A percentile compares a stretch with the other conserved stretches of the same genome.
Evolutionary conservation across 441 rosid species (phyloP).

Genomic region (Eruca vesicaria): DNA sequence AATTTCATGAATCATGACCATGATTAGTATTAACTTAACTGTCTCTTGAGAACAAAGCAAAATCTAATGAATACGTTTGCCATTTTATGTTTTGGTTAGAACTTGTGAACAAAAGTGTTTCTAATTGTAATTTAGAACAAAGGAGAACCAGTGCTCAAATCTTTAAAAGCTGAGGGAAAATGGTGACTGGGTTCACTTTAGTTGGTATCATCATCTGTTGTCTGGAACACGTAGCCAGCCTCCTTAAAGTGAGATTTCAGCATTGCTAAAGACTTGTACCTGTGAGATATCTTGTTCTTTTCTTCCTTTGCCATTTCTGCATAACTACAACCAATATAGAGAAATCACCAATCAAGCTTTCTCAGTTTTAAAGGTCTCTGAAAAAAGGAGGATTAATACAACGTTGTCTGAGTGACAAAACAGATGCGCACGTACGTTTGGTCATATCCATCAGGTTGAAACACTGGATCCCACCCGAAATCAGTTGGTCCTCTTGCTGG

Average conservation of each 20-base stretch:
- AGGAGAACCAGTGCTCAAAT: constrained; percentile 1
- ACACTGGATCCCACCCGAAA: constrained; percentile 98
- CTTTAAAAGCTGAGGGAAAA: constrained; percentile 3
- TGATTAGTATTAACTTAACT: background rate
- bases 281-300: constrained; percentile 93
- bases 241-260: constrained; percentile 77
- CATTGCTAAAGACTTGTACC: constrained; percentile 68
- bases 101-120: background rate
- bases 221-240: constrained; percentile 59
- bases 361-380: background rate
- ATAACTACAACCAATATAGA: constrained; percentile 44
- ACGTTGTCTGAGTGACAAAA: background rate
- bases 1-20: background rate
- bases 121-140: background rate
- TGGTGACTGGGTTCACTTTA: constrained; percentile 25
- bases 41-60: background rate
- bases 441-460: constrained; percentile 86
- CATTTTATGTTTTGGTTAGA: background rate
- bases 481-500: constrained; percentile 81
- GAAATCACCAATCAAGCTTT: constrained; percentile 3
- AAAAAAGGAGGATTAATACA: background rate
- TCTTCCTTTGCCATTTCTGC: constrained; percentile 96
- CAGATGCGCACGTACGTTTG: constrained; percentile 74
- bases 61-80: background rate
- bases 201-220: constrained; percentile 23